These are phyloP conservation scores for Xylaria venustula DNA, from an alignment of 495 filamentous ascomycete species.

Conservation along the genomic window DNA sequence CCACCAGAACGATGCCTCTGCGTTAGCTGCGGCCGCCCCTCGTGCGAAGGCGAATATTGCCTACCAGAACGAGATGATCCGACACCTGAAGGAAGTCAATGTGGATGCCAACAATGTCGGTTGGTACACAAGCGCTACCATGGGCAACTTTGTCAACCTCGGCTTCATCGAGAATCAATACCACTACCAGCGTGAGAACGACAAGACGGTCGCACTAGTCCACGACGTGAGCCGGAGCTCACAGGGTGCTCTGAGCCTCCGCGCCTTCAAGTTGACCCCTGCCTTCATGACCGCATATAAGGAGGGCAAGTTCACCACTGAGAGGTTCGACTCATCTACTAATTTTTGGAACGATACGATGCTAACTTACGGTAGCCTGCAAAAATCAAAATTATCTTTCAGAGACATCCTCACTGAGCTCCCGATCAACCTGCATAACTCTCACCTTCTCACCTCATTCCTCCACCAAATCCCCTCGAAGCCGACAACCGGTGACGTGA, in stretches of 20 bases:
- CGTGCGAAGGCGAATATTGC: conserved; percentile 82
- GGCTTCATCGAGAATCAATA: conserved; percentile 98
- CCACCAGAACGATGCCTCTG: conserved; percentile 76
- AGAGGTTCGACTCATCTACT: conserved; percentile 61
- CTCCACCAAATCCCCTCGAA: conserved; percentile 75
- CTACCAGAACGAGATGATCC: conserved; percentile 98
- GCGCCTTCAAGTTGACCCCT: conserved; percentile 85
- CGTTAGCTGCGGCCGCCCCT: conserved; percentile 82
- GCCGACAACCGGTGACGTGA: conserved; percentile 57
- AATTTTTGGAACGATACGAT: conserved; percentile 18
- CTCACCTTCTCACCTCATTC: conserved; percentile 91
- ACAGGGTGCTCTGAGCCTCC: conserved; percentile 83
- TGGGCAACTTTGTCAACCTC: conserved; percentile 95
- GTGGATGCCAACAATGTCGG: conserved; percentile 97
- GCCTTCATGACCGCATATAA: conserved; percentile 91
- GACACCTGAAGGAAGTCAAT: conserved; percentile 93
- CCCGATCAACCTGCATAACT: conserved; percentile 92
- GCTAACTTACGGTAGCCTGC: conserved; percentile 57
- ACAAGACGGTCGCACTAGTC: conserved; percentile 88
- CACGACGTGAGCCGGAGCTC: conserved; percentile 93
- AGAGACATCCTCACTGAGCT: conserved; percentile 92
- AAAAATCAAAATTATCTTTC: conserved; percentile 89
- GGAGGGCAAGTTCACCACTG: conserved; percentile 94
- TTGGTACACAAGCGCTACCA: conserved; percentile 98
- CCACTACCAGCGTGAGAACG: conserved; percentile 95